Conservation (phyloP, 352 stramenopile genomes). For the Pythium dissotocum region DNA sequence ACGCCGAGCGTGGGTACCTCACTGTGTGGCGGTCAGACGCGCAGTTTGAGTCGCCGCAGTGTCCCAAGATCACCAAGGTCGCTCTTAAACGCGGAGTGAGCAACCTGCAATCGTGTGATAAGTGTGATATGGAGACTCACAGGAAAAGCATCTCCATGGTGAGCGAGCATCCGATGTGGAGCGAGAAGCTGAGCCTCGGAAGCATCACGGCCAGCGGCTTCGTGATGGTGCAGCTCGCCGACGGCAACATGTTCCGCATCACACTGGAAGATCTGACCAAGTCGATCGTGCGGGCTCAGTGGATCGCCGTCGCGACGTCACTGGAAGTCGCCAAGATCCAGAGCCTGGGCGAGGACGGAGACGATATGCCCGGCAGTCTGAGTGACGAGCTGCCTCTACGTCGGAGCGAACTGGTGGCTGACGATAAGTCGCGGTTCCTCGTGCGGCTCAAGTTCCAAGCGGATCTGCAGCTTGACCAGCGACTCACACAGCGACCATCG, state of each 20-base stretch:
- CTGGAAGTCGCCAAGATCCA: slow-evolving; percentile 27
- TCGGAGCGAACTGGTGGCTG: slow-evolving; percentile 5
- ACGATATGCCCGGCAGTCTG: slow-evolving; percentile 8
- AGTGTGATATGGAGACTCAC: background rate
- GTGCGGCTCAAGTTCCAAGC: slow-evolving; percentile 34
- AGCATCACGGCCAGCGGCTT: slow-evolving; percentile 20
- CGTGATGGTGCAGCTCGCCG: slow-evolving; percentile 29
- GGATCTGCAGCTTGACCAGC: slow-evolving; percentile 34
- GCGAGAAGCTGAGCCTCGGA: slow-evolving; percentile 36
- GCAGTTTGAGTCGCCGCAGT: slow-evolving; percentile 36
- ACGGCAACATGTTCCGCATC: slow-evolving; percentile 36
- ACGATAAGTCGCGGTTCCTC: slow-evolving; percentile 27
- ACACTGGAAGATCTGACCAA: slow-evolving; percentile 38
- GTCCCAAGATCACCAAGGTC: slow-evolving; percentile 31
- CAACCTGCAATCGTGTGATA: background rate
- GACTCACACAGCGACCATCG: slow-evolving; percentile 16
- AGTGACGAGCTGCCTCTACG: background rate
- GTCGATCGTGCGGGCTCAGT: slow-evolving; percentile 28
- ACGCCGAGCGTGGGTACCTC: slow-evolving; percentile 30
- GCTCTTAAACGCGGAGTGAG: slow-evolving; percentile 13
- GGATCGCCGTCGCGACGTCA: slow-evolving; percentile 23
- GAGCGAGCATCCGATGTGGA: slow-evolving; percentile 26
- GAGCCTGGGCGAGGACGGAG: slow-evolving; percentile 13
- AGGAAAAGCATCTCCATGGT: background rate
- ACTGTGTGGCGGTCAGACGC: slow-evolving; percentile 42